phyloP scores from a whole-genome alignment of 352 stramenopile species.

The Globisporangium nodosum region DNA sequence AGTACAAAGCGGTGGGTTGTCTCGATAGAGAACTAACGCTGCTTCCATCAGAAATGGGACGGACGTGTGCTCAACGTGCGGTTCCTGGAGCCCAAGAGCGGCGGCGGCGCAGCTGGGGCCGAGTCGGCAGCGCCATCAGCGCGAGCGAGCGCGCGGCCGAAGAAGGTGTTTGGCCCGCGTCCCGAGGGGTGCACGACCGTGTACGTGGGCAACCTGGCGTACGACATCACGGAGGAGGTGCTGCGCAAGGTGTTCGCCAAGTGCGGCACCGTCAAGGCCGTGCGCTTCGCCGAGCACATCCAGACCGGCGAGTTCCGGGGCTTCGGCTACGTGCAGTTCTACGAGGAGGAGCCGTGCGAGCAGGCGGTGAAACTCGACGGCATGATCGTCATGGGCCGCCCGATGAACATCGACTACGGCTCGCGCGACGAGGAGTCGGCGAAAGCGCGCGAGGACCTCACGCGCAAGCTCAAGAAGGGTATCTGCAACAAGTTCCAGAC shows the following conservation, averaged over 20 bases:
- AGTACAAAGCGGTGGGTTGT: not conserved
- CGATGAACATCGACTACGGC: conserved; percentile 82
- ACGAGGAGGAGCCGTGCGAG: conserved; percentile 84
- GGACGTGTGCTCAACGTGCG: conserved; percentile 77
- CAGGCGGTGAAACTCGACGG: conserved; percentile 75
- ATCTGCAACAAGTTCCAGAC: conserved; percentile 72
- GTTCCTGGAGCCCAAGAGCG: conserved; percentile 70
- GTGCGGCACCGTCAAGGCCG: conserved; percentile 70
- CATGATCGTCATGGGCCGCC: conserved; percentile 77
- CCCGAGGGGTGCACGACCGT: conserved; percentile 89
- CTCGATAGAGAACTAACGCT: not conserved
- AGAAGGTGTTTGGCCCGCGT: conserved; percentile 53
- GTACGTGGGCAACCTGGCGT: conserved; percentile 96
- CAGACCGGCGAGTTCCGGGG: conserved; percentile 82
- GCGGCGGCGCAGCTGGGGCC: conserved; percentile 5
- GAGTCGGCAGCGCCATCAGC: not conserved
- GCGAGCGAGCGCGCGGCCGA: conserved; percentile 13
- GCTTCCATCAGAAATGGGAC: conserved; percentile 58
- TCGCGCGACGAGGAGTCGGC: conserved; percentile 58
- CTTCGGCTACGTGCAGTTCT: conserved; percentile 92
- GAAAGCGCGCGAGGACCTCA: conserved; percentile 61
- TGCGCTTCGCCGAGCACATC: conserved; percentile 83
- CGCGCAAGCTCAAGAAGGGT: conserved; percentile 74
- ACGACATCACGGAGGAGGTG: conserved; percentile 90
- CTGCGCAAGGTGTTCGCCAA: conserved; percentile 76